Conservation (phyloP, 202 grass and related monocot genomes). For the Hordeum pubiflorum region DNA sequence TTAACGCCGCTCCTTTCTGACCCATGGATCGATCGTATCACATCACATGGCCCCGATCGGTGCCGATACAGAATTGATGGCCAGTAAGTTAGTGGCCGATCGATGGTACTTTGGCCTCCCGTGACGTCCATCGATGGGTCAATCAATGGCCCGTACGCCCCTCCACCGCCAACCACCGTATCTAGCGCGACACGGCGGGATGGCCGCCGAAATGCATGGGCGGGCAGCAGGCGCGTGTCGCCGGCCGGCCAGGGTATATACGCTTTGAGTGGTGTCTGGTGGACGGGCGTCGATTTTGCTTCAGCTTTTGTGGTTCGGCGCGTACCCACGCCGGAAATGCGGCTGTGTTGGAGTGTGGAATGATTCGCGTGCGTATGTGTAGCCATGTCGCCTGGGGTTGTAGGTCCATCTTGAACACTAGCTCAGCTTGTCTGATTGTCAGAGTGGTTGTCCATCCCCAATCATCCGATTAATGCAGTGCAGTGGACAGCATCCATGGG, state of each 20-base stretch:
- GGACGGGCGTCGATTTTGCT: not conserved
- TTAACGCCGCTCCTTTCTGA: not conserved
- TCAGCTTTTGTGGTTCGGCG: not conserved
- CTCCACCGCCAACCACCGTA: conserved; percentile 32
- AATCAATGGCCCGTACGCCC: not conserved
- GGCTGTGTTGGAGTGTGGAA: not conserved
- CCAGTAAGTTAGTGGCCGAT: not conserved
- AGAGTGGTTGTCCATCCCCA: not conserved
- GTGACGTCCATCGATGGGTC: conserved; percentile 11
- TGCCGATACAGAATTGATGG: not conserved
- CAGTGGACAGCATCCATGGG: not conserved
- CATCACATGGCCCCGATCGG: not conserved
- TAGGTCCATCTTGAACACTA: not conserved
- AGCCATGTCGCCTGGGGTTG: not conserved
- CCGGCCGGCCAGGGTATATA: not conserved
- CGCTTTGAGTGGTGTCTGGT: not conserved
- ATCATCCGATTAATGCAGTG: not conserved
- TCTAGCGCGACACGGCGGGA: conserved; percentile 14
- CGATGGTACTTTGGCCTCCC: not conserved
- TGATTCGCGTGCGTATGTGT: not conserved
- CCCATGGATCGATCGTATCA: not conserved
- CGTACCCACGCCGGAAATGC: not conserved
- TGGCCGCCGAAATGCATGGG: conserved; percentile 16
- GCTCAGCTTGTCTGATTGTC: too few species aligned
- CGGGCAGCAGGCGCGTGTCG: not conserved